Base-by-base conservation (phyloP, 2,329 filamentous ascomycete species). In the Lachnellula arida region DNA sequence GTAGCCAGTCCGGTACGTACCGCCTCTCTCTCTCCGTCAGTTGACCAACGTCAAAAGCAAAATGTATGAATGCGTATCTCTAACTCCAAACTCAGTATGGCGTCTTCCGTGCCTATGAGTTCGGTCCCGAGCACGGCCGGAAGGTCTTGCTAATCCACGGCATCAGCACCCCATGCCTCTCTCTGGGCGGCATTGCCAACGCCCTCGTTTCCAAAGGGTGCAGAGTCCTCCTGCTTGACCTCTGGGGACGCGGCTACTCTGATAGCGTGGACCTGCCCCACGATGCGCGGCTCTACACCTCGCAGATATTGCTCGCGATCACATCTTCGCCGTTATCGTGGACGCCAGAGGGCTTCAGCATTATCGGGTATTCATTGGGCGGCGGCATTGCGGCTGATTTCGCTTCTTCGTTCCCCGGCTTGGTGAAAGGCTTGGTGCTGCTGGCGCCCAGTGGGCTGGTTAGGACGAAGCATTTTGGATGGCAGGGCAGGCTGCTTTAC, bases 381-480 rank as follows among this genome's bases (percentile, higher is more conserved):
- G 91, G 90, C 37, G 88, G 86, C 14, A 80, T 95, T 42, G 79
- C 81, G 1, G 84, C 83, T 9, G 78, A 84, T 19, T 93, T 94
- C 67, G 81, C 88, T 1, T 78, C 81, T 1, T 83, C 83, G 67
- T 89, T 90, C 65, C 82, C 88, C 0, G 72, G 81, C 48, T 75
- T 93, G 54, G 78, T 96, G 14, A 78, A 80, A 12, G 82, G 80
- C 9, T 76, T 97, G 22, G 77, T 94, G 11, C 80, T 96, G 5
- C 79, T 97, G 43, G 90, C 91, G 0, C 91, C 92, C 0, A 79
- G 86, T 0, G 92, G 92, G 0, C 76, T 96, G 46, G 82, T 96
- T 61, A 75, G 81, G 43, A 71, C 76, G 0, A 72, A 76, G 55
- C 78, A 77, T 63, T 81, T 85, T 58, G 80, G 79, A 22, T 69